A percentile compares a stretch with the other conserved stretches of the same genome.
Evolutionary conservation across 73 alveolate species (phyloP).

Genomic region (Tetrahymena malaccensis): DNA sequence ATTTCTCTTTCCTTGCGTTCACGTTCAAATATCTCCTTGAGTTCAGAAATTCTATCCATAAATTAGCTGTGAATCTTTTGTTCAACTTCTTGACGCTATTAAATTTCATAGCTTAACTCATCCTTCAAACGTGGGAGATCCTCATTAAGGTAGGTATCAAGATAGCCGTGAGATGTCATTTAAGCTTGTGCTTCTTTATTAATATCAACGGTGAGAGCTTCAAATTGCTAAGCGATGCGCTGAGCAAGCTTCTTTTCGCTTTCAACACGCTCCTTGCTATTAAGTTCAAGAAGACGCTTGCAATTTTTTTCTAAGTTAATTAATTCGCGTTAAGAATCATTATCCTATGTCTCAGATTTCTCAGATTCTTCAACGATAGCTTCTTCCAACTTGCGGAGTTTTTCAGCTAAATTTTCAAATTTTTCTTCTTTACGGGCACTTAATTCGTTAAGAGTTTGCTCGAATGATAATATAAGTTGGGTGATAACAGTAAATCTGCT

Average conservation of each 20-base stretch:
- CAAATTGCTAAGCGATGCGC: constrained; percentile 26
- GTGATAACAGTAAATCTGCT: neutral
- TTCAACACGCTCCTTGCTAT: constrained; percentile 29
- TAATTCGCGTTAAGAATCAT: neutral
- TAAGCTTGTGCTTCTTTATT: constrained; percentile 29
- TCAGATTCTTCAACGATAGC: neutral
- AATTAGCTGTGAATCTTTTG: constrained; percentile 16
- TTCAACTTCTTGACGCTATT: constrained; percentile 35
- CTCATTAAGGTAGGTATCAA: constrained; percentile 38
- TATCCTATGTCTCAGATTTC: neutral
- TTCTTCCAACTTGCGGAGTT: neutral
- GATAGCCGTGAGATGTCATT: constrained; percentile 15
- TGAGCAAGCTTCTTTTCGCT: constrained; percentile 29
- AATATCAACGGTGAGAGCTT: constrained; percentile 17
- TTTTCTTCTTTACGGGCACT: neutral
- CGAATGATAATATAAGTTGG: neutral
- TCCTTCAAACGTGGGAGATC: constrained; percentile 37
- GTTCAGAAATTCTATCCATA: constrained; percentile 8
- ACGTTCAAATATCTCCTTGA: constrained; percentile 29
- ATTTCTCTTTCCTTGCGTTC: constrained; percentile 41
- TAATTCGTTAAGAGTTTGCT: neutral
- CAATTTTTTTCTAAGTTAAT: constrained; percentile 36
- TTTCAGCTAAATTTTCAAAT: neutral
- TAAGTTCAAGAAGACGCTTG: constrained; percentile 24
- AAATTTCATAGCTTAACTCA: constrained; percentile 20